A percentile compares a stretch with the other conserved stretches of the same genome.
These are phyloP conservation scores for Paramecium sonneborni DNA, from an alignment of 73 alveolate species.

Conservation along the genomic window DNA sequence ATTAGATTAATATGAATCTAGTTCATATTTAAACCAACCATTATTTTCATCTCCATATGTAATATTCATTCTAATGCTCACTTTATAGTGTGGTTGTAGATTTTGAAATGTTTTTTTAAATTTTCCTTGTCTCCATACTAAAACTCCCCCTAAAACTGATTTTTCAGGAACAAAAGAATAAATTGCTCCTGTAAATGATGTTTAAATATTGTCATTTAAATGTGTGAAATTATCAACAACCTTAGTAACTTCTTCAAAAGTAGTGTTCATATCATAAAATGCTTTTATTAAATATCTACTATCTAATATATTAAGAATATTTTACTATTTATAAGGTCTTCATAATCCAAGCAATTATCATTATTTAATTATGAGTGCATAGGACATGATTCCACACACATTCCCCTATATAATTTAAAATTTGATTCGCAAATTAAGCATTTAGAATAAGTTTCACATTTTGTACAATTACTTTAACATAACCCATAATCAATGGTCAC, in stretches of 20 bases:
- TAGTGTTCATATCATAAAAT: background rate
- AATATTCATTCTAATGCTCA: background rate
- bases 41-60: background rate
- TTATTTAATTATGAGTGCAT: background rate
- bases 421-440: background rate
- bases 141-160: background rate
- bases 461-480: background rate
- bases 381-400: background rate
- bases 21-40: background rate
- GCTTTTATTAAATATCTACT: background rate
- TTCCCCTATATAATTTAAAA: background rate
- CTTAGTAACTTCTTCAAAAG: too few species aligned
- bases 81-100: background rate
- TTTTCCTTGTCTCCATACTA: background rate
- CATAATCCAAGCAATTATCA: background rate
- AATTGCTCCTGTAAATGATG: background rate
- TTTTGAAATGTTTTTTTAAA: background rate
- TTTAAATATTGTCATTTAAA: too few species aligned
- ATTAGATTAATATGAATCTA: background rate
- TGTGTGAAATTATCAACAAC: too few species aligned
- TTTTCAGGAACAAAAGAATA: background rate
- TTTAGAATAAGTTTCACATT: background rate
- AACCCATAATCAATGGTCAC: background rate
- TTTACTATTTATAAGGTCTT: background rate
- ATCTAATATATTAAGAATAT: background rate